phyloP scores from a whole-genome alignment of 768 basidiomycete genomes.

The Pulveroboletus ravenelii region DNA sequence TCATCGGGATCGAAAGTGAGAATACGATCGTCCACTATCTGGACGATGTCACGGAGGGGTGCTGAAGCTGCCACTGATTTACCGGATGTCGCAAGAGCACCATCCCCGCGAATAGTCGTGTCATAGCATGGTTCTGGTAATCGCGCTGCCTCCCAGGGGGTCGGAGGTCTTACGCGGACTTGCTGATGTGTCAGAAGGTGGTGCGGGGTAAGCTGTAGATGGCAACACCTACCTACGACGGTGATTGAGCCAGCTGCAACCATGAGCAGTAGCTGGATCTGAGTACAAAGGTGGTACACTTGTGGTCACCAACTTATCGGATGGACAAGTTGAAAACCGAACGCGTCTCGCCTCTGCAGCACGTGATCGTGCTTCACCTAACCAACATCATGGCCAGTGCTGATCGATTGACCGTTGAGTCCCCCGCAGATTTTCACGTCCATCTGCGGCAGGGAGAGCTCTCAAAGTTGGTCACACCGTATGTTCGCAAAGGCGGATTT shows the following conservation, averaged over 20 bases:
- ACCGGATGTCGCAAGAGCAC: slow-evolving; percentile 68
- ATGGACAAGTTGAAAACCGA: slow-evolving; percentile 27
- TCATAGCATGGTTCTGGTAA: slow-evolving; percentile 75
- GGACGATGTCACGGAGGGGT: slow-evolving; percentile 72
- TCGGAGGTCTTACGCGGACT: slow-evolving; percentile 92
- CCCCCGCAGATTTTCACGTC: slow-evolving; percentile 93
- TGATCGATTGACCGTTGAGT: slow-evolving; percentile 24
- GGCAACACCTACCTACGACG: slow-evolving; percentile 59
- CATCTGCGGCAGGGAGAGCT: slow-evolving; percentile 89
- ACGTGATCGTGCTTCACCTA: slow-evolving; percentile 28
- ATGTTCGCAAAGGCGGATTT: slow-evolving; percentile 88
- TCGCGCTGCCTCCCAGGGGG: slow-evolving; percentile 77
- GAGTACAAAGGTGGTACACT: neutral
- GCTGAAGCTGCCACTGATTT: slow-evolving; percentile 48
- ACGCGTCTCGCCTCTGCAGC: slow-evolving; percentile 21
- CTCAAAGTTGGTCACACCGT: slow-evolving; percentile 79
- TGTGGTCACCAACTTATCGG: neutral
- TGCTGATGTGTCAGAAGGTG: slow-evolving; percentile 14
- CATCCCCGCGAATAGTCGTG: slow-evolving; percentile 73
- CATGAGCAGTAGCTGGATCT: slow-evolving; percentile 39
- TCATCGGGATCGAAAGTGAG: slow-evolving; percentile 96
- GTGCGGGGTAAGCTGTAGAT: neutral
- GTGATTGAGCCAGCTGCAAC: slow-evolving; percentile 84
- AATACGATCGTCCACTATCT: slow-evolving; percentile 91
- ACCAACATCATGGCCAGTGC: slow-evolving; percentile 22